Evolutionary conservation across 1,284 basidiomycete species (phyloP).

Genomic region (Apiotrichum mycotoxinovorans): DNA sequence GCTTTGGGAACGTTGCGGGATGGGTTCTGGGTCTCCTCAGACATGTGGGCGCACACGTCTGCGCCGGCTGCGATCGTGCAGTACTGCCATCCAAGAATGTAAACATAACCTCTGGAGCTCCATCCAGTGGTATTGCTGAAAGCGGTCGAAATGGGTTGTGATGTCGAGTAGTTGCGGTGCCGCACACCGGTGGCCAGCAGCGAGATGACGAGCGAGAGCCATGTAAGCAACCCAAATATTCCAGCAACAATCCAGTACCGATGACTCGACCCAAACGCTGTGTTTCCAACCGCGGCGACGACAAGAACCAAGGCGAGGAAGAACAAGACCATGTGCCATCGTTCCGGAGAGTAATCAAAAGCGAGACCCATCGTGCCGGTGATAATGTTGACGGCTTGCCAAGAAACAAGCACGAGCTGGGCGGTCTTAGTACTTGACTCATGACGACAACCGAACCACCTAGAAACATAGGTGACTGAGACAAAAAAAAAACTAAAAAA

Average conservation of each 20-base stretch:
- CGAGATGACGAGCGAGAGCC: slow-evolving; percentile 40
- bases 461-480: too few species aligned
- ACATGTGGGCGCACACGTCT: slow-evolving; percentile 31
- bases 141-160: slow-evolving; percentile 12
- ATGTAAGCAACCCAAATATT: slow-evolving; percentile 22
- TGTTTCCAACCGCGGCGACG: slow-evolving; percentile 38
- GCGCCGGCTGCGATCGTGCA: slow-evolving; percentile 44
- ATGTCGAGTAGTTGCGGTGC: slow-evolving; percentile 13
- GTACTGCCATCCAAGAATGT: slow-evolving; percentile 45
- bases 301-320: slow-evolving; percentile 40
- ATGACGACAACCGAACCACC: too few species aligned
- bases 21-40: slow-evolving; percentile 49
- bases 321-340: slow-evolving; percentile 41
- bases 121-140: slow-evolving; percentile 37
- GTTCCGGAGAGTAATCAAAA: slow-evolving; percentile 25
- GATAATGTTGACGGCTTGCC: slow-evolving; percentile 41
- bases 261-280: slow-evolving; percentile 38
- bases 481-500: background rate
- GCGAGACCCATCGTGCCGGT: slow-evolving; percentile 41
- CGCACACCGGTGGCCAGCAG: slow-evolving; percentile 33
- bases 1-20: slow-evolving; percentile 48
- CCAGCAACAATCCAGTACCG: slow-evolving; percentile 42
- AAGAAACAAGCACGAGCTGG: slow-evolving; percentile 41
- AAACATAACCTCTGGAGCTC: slow-evolving; percentile 36
- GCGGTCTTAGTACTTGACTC: background rate